Conservation (phyloP, 2,329 filamentous ascomycete genomes). For the Rutstroemia sydowiana region DNA sequence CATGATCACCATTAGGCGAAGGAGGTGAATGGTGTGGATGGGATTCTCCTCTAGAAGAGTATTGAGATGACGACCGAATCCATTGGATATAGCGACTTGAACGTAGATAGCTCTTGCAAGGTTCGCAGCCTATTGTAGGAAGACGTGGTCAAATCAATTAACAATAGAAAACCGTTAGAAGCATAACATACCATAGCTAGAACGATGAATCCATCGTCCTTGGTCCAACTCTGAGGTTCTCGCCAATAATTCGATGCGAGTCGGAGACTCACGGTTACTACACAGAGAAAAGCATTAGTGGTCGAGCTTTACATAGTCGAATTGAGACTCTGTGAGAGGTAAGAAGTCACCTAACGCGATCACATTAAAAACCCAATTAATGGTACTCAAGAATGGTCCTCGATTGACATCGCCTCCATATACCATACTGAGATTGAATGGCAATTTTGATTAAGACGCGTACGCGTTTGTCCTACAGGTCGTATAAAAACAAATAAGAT, state of each 20-base stretch:
- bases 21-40: background rate
- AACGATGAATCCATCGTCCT: background rate
- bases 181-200: background rate
- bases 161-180: background rate
- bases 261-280: conserved; percentile 1
- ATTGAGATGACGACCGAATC: background rate
- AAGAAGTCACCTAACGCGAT: background rate
- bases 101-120: conserved; percentile 3
- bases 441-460: background rate
- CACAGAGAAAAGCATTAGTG: background rate
- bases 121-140: background rate
- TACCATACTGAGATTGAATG: background rate
- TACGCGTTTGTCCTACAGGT: background rate
- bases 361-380: conserved; percentile 3
- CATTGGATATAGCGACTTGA: background rate
- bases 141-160: background rate
- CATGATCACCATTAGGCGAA: background rate
- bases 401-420: conserved; percentile 4
- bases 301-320: background rate
- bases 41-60: background rate
- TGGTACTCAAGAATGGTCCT: conserved; percentile 1
- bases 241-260: background rate
- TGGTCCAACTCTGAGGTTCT: background rate
- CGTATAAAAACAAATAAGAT: background rate
- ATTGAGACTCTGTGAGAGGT: too few relatives aligned